A percentile compares a stretch with the other conserved stretches of the same genome.
Conservation (phyloP, 148 eudicot genomes). For the Rhododendron williamsianum region DNA sequence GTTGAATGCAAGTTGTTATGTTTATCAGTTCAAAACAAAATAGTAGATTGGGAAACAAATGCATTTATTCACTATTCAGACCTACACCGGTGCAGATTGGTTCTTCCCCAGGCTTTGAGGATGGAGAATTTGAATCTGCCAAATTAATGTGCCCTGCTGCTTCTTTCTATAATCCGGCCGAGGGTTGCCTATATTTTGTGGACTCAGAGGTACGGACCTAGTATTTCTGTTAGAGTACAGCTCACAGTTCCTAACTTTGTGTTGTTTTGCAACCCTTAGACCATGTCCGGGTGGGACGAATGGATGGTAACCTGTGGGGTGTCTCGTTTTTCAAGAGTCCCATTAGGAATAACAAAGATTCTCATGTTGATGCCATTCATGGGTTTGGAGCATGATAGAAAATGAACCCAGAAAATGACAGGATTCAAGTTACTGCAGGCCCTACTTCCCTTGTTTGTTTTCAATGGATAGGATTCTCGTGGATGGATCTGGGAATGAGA, state of each 20-base stretch:
- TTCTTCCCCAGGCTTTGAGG: constrained; percentile 95
- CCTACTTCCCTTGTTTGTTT: not conserved
- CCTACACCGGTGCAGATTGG: constrained; percentile 67
- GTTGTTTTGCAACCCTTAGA: not conserved
- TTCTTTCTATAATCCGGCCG: constrained; percentile 60
- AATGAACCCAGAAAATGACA: not conserved
- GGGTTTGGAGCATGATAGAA: not conserved
- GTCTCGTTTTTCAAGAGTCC: not conserved
- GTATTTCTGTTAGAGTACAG: not conserved
- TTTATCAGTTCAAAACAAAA: not conserved
- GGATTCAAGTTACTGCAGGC: not conserved
- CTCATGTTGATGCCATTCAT: not conserved
- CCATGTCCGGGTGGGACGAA: not conserved
- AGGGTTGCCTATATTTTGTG: constrained; percentile 75
- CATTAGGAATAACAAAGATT: not conserved
- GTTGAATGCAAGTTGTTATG: not conserved
- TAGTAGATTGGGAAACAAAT: constrained; percentile 15
- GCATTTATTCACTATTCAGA: constrained; percentile 21
- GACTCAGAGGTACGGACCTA: constrained; percentile 74
- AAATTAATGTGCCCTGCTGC: constrained; percentile 85
- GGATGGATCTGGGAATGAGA: not conserved
- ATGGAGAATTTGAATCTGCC: constrained; percentile 85
- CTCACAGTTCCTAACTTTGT: not conserved
- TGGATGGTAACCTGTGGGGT: not conserved
- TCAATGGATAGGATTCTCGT: not conserved